A percentile compares a stretch with the other conserved stretches of the same genome.
These are phyloP conservation scores for Boletus pseudopeckii DNA, from an alignment of 768 basidiomycete genomes.

Conservation along the genomic window DNA sequence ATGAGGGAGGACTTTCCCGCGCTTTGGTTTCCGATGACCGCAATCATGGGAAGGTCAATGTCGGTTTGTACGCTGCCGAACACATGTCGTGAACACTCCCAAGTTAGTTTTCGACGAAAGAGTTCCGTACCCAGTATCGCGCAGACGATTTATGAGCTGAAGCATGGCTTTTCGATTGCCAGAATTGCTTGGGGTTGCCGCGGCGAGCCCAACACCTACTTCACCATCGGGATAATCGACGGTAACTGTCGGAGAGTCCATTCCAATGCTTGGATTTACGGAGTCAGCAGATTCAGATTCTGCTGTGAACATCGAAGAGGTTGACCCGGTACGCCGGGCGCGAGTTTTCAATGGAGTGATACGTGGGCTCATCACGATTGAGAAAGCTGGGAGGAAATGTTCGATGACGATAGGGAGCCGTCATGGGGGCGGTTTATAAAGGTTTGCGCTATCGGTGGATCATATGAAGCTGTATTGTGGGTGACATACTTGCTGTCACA, in stretches of 20 bases:
- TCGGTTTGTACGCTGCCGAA: constrained; percentile 57
- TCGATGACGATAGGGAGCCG: neutral
- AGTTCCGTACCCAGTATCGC: constrained; percentile 52
- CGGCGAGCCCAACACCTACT: constrained; percentile 50
- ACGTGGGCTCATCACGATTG: neutral
- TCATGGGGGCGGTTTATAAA: constrained; percentile 12
- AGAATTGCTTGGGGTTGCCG: constrained; percentile 34
- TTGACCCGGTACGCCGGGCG: neutral
- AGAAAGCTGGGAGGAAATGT: neutral
- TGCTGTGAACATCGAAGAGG: neutral
- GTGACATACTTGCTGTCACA: constrained; percentile 2
- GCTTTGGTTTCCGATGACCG: constrained; percentile 69
- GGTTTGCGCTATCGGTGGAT: neutral
- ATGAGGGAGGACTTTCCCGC: constrained; percentile 78
- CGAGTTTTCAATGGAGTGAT: neutral
- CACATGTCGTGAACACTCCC: neutral
- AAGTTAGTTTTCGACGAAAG: neutral
- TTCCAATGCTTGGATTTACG: neutral
- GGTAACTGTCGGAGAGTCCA: neutral
- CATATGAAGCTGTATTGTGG: constrained; percentile 4
- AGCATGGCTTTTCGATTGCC: constrained; percentile 48
- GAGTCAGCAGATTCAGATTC: neutral
- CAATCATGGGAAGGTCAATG: constrained; percentile 70
- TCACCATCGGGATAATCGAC: neutral
- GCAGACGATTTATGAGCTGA: constrained; percentile 57